These are phyloP conservation scores for Geranium incanum DNA, from an alignment of 441 rosid species.

Conservation along the genomic window DNA sequence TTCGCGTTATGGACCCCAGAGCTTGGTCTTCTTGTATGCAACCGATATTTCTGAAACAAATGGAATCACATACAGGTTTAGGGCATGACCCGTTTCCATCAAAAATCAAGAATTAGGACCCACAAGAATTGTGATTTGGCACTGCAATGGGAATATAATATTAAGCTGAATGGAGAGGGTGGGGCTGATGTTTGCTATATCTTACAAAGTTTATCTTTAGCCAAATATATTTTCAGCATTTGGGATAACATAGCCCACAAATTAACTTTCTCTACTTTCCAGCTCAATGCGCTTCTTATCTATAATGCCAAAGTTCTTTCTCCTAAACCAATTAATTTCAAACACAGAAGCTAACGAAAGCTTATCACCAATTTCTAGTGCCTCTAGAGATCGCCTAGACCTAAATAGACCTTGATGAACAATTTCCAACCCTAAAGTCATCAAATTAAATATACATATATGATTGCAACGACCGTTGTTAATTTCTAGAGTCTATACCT, in stretches of 20 bases:
- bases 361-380: background rate
- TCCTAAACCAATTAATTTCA: background rate
- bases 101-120: too few species aligned
- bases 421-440: background rate
- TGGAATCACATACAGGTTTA: background rate
- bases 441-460: background rate
- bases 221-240: too few species aligned
- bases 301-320: background rate
- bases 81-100: background rate
- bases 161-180: background rate
- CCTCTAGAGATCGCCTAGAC: background rate
- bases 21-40: conserved; percentile 78
- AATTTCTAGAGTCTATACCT: too few species aligned
- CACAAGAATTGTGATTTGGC: background rate
- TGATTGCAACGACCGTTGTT: background rate
- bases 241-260: background rate
- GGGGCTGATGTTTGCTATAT: too few species aligned
- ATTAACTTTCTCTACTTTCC: background rate
- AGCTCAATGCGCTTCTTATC: background rate
- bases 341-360: background rate
- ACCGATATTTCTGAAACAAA: conserved; percentile 67
- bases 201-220: too few species aligned
- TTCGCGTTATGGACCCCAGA: conserved; percentile 37
- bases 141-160: too few species aligned
- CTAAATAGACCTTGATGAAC: background rate